Evolutionary conservation across 345 rosid species (phyloP).

Genomic region (Salix caprea): DNA sequence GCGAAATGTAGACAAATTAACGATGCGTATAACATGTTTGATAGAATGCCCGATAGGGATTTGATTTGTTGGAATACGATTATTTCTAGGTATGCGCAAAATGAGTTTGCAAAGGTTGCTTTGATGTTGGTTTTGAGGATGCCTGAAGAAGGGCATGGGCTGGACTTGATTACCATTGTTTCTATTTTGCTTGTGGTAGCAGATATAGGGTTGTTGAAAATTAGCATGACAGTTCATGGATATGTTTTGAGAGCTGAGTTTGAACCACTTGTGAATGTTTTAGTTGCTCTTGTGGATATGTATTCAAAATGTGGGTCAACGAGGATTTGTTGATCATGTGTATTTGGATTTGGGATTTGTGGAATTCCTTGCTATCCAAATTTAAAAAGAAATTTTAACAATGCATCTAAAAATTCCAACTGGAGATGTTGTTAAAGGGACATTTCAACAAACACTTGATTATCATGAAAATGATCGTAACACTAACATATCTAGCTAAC

Average conservation of each 20-base stretch:
- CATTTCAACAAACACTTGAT: no score
- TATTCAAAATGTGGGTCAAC: slow-evolving; percentile 17
- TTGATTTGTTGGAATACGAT: slow-evolving; percentile 82
- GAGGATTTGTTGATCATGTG: background rate
- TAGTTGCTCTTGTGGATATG: slow-evolving; percentile 30
- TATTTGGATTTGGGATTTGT: no score
- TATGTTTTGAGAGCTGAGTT: slow-evolving; percentile 22
- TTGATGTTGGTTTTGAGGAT: slow-evolving; percentile 54
- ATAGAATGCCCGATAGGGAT: slow-evolving; percentile 79
- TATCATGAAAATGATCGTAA: background rate
- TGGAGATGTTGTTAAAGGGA: no score
- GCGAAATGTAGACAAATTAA: slow-evolving; percentile 53
- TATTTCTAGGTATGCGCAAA: slow-evolving; percentile 68
- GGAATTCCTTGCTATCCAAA: background rate
- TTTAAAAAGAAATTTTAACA: no score
- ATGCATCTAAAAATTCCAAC: no score
- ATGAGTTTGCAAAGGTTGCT: slow-evolving; percentile 54
- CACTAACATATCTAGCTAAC: background rate
- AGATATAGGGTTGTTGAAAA: slow-evolving; percentile 6
- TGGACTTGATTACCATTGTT: slow-evolving; percentile 18
- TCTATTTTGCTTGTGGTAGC: slow-evolving; percentile 17
- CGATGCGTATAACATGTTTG: slow-evolving; percentile 73
- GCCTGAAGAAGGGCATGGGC: slow-evolving; percentile 42
- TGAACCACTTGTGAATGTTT: slow-evolving; percentile 12
- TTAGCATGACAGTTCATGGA: slow-evolving; percentile 20